Base-by-base conservation (phyloP, 2,329 filamentous ascomycete species). In the Sclerotinia spermophila region DNA sequence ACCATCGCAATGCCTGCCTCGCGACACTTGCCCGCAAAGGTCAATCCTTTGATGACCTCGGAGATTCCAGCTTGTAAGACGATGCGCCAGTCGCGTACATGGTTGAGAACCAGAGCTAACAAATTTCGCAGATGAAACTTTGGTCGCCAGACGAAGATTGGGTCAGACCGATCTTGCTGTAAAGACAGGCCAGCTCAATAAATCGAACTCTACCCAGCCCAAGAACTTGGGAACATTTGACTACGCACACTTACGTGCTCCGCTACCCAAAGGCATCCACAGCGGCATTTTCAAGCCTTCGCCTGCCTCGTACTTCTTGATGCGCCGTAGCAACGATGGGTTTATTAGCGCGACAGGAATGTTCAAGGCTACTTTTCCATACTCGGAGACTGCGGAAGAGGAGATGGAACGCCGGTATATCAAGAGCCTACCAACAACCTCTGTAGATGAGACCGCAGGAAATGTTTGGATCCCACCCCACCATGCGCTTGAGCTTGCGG, bases 391-490 rank as follows among this genome's bases (percentile, higher is more conserved):
- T 30, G 82, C 85, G 42, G 92, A 96, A 75, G 92, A 96, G 79
- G 88, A 92, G 76, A 82, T 83, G 2, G 92, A 96, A 83, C 90
- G 92, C 79, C 89, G 86, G 77, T 94, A 93, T 82, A 90, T 99
- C 82, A 97, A 97, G 83, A 88, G 87, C 10, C 89, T 96, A 40
- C 82, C 88, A 45, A 91, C 91, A 42, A 96, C 94, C 15, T 97
- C 94, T 76, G 86, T 86, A 70, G 94, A 98, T 79, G 96, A 98
- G 84, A 94, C 96, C 42, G 96, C 96, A 38, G 96, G 96, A 60
- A 99, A 97, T 81, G 89, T 99, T 67, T 99, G 96, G 96, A 94
- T 98, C 66, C 89, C 93, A 61, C 94, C 95, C 8, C 86, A 90
- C 74, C 82, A 88, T 88, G 96, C 96, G 48, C 86, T 99, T 59